Evolutionary conservation across 495 filamentous ascomycete species (phyloP).

Genomic region (Talaromyces ruber): DNA sequence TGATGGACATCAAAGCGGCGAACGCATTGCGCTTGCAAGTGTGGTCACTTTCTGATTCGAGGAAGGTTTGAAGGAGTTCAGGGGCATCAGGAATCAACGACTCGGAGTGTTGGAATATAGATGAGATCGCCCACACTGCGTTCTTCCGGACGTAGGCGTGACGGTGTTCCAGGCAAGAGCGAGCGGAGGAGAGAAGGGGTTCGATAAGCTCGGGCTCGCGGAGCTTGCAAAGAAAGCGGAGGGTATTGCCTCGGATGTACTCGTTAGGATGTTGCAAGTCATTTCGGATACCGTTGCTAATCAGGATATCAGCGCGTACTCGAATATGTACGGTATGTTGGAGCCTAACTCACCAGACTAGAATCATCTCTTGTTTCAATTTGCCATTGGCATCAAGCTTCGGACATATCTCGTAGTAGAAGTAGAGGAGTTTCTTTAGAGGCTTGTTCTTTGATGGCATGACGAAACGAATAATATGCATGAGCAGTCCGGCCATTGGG

Average conservation of each 20-base stretch:
- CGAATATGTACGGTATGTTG: background rate
- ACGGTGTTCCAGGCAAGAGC: conserved; percentile 86
- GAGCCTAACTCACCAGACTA: conserved; percentile 73
- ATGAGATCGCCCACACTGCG: conserved; percentile 87
- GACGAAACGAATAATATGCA: conserved; percentile 99
- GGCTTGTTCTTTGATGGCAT: conserved; percentile 96
- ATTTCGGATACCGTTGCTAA: conserved; percentile 93
- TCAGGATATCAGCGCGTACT: background rate
- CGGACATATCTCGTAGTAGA: conserved; percentile 98
- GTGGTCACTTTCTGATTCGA: conserved; percentile 84
- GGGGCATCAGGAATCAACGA: conserved; percentile 91
- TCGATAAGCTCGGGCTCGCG: conserved; percentile 94
- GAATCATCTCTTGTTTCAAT: conserved; percentile 98
- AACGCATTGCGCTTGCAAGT: conserved; percentile 99
- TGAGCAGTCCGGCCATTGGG: conserved; percentile 87
- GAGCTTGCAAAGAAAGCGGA: conserved; percentile 95
- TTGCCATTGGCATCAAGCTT: conserved; percentile 88
- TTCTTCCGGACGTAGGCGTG: conserved; percentile 99
- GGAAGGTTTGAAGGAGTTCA: conserved; percentile 82
- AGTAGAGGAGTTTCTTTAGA: conserved; percentile 97
- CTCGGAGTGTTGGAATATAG: conserved; percentile 87
- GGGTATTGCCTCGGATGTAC: conserved; percentile 92
- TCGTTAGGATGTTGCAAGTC: conserved; percentile 97
- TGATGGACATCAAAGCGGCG: conserved; percentile 80
- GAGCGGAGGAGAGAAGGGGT: conserved; percentile 83